Evolutionary conservation across 805 yeast species (phyloP).

Genomic region (Wickerhamomyces queroliae): DNA sequence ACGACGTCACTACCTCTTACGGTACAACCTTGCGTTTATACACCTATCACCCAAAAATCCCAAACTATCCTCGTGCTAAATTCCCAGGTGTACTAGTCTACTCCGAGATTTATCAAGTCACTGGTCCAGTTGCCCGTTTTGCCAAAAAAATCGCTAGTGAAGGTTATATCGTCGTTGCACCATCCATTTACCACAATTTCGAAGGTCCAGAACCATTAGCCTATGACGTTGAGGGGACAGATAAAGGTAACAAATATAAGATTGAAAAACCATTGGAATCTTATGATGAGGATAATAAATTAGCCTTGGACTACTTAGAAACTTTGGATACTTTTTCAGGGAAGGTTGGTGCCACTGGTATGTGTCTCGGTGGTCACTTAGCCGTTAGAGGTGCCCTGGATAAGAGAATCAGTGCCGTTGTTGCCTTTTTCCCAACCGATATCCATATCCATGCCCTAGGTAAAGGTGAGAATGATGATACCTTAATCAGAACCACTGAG

Average conservation of each 20-base stretch:
- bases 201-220: slow-evolving; percentile 56
- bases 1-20: slow-evolving; percentile 59
- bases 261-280: slow-evolving; percentile 60
- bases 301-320: slow-evolving; percentile 57
- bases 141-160: slow-evolving; percentile 76
- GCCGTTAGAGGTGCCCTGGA: slow-evolving; percentile 72
- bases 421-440: slow-evolving; percentile 78
- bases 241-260: slow-evolving; percentile 64
- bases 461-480: slow-evolving; percentile 57
- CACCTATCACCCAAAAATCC: slow-evolving; percentile 61
- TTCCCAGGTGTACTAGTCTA: slow-evolving; percentile 79
- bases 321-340: slow-evolving; percentile 62
- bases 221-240: slow-evolving; percentile 72
- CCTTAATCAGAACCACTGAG: slow-evolving; percentile 50
- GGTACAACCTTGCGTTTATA: slow-evolving; percentile 64
- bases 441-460: slow-evolving; percentile 68
- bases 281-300: slow-evolving; percentile 68
- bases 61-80: slow-evolving; percentile 70
- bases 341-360: slow-evolving; percentile 74
- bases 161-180: slow-evolving; percentile 76
- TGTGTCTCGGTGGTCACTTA: slow-evolving; percentile 83
- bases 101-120: slow-evolving; percentile 76
- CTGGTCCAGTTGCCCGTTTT: slow-evolving; percentile 77
- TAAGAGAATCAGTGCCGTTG: slow-evolving; percentile 56
- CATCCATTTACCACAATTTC: slow-evolving; percentile 75